Conservation (phyloP, 140 eudicot genomes). For the Eryngium alpinum region DNA sequence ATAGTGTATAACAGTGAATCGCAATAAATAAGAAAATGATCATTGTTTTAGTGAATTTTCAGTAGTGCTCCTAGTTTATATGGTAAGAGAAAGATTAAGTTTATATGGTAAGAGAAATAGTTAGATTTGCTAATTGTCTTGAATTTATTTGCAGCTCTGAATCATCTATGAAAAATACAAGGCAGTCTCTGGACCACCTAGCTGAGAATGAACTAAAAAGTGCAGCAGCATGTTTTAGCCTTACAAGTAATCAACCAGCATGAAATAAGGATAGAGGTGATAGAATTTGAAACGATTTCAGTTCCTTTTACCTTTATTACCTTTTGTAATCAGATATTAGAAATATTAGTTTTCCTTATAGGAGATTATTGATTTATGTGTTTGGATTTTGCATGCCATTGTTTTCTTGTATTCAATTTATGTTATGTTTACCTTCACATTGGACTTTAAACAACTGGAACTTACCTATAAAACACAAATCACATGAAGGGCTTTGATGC, state of each 20-base stretch:
- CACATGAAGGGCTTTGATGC: too few species aligned
- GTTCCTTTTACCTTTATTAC: neutral
- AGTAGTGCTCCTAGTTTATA: too few species aligned
- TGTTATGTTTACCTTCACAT: too few species aligned
- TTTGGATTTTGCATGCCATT: neutral
- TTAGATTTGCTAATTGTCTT: neutral
- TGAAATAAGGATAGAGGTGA: neutral
- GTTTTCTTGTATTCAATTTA: too few species aligned
- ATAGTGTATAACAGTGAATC: too few species aligned
- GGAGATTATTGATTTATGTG: neutral
- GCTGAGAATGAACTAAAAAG: slow-evolving; percentile 38
- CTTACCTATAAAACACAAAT: too few species aligned
- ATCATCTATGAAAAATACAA: slow-evolving; percentile 33
- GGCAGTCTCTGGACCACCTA: slow-evolving; percentile 34
- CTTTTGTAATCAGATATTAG: neutral
- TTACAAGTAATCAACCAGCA: neutral
- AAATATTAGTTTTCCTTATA: neutral
- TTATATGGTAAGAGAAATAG: neutral
- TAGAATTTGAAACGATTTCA: neutral
- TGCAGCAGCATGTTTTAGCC: slow-evolving; percentile 39
- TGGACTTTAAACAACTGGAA: too few species aligned
- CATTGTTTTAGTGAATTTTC: too few species aligned
- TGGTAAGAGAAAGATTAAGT: too few species aligned
- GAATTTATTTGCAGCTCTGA: slow-evolving; percentile 47
- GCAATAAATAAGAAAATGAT: too few species aligned